These are phyloP conservation scores for Hypomontagnella submonticulosa DNA, from an alignment of 495 filamentous ascomycete genomes.

Conservation along the genomic window DNA sequence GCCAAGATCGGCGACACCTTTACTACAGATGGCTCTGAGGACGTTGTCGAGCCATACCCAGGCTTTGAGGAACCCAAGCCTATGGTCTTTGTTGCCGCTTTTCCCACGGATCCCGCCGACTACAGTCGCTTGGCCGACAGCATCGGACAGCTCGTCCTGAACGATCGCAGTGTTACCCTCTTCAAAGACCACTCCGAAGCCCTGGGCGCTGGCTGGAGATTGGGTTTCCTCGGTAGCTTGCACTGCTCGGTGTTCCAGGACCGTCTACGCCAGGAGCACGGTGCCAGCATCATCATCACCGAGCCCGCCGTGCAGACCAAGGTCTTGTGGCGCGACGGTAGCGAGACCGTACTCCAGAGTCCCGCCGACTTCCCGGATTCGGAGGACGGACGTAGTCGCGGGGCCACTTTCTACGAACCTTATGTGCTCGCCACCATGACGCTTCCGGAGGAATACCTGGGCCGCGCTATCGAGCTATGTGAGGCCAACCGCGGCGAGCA, in stretches of 20 bases:
- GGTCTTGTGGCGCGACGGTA: constrained; percentile 78
- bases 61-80: constrained; percentile 98
- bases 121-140: constrained; percentile 91
- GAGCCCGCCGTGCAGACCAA: constrained; percentile 94
- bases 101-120: constrained; percentile 88
- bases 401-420: constrained; percentile 78
- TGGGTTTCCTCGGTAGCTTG: constrained; percentile 95
- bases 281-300: constrained; percentile 95
- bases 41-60: constrained; percentile 79
- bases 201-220: constrained; percentile 89
- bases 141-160: constrained; percentile 91
- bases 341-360: constrained; percentile 79
- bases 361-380: constrained; percentile 86
- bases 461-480: constrained; percentile 94
- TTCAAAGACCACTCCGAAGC: constrained; percentile 95
- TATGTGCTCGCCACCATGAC: constrained; percentile 89
- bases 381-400: constrained; percentile 65
- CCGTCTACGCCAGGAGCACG: constrained; percentile 93
- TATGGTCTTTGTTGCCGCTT: constrained; percentile 98
- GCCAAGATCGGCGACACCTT: constrained; percentile 96
- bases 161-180: constrained; percentile 93
- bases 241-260: constrained; percentile 99
- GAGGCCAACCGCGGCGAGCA: constrained; percentile 90
- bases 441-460: constrained; percentile 91
- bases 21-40: constrained; percentile 83